Base-by-base conservation (phyloP, 352 stramenopile species). In the Globisporangium emineosum region DNA sequence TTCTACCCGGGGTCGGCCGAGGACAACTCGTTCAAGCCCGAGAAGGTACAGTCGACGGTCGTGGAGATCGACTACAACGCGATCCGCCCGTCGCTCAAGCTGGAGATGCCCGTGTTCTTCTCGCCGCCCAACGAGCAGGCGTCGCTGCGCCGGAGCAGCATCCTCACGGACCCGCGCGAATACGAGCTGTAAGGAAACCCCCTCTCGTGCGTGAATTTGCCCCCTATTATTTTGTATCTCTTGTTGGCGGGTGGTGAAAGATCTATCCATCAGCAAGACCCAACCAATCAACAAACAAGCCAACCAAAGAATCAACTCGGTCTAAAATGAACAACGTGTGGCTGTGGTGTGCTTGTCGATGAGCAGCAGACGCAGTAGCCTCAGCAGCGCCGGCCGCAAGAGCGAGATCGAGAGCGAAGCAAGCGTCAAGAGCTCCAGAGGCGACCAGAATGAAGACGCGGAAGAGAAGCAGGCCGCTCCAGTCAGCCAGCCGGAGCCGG, bases 41-140 rank as follows among this genome's bases (percentile, higher is more conserved):
- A 77, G 32, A 63, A 79, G 29, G 49, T 67, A 15, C 62, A 76
- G 3, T 80, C 70, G 30, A 65, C 70, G 21, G 64, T 80, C 29
- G 65, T 71, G 27, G 66, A 75, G 43, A 64, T 89, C 42, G 71
- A 90, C 8, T 70, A 84, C 55, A 72, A 79, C 29, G 51, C 77
- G 9, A 80, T 92, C 64, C 81, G 76, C 10, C 81, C 81, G 51
- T 78, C 72, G 40, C 62, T 92, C 42, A 71, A 77, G 35, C 60
- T 80, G 27, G 82, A 84, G 32, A 78, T 90, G 75, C 83, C 83
- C 40, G 72, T 88, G 40, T 92, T 92, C 66, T 86, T 92, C 67
- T 75, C 75, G 42, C 72, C 79, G 32, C 74, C 83, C 17, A 68
- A 62, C 21, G 63, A 68, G 27, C 53, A 74, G 30, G 62, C 64